Conservation (phyloP, 129 eudicot species). For the Centaurea solstitialis region DNA sequence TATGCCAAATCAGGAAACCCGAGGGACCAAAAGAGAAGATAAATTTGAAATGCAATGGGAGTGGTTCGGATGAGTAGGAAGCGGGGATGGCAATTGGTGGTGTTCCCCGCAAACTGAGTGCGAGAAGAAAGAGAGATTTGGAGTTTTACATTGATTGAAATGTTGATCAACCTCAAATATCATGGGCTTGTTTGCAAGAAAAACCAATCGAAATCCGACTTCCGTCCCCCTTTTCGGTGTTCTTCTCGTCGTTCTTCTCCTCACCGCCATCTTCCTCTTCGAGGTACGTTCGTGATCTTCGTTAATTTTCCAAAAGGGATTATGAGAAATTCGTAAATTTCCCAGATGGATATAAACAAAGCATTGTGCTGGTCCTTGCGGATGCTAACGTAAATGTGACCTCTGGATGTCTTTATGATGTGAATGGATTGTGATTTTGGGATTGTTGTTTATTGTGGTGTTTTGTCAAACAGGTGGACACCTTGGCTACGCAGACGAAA, state of each 20-base stretch:
- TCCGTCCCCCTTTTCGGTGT: slow-evolving; percentile 44
- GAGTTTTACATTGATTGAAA: slow-evolving; percentile 30
- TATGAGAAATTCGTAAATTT: no score
- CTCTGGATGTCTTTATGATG: neutral
- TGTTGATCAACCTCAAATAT: slow-evolving; percentile 22
- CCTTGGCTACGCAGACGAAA: slow-evolving; percentile 60
- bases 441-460: slow-evolving; percentile 22
- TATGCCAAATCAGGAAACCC: neutral
- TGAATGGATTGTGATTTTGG: neutral
- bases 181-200: slow-evolving; percentile 33
- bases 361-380: no score
- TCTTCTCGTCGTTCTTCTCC: slow-evolving; percentile 36
- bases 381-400: no score
- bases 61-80: slow-evolving; percentile 25
- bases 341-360: no score
- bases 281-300: slow-evolving; percentile 33
- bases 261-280: slow-evolving; percentile 47
- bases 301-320: neutral
- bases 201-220: slow-evolving; percentile 26
- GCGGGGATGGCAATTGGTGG: slow-evolving; percentile 40
- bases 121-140: slow-evolving; percentile 10
- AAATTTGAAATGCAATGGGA: neutral
- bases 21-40: neutral
- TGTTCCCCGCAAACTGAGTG: slow-evolving; percentile 4
- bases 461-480: slow-evolving; percentile 54